These are phyloP conservation scores for Tolypocladium endophyticum DNA, from an alignment of 2,329 filamentous ascomycete genomes.

Conservation along the genomic window DNA sequence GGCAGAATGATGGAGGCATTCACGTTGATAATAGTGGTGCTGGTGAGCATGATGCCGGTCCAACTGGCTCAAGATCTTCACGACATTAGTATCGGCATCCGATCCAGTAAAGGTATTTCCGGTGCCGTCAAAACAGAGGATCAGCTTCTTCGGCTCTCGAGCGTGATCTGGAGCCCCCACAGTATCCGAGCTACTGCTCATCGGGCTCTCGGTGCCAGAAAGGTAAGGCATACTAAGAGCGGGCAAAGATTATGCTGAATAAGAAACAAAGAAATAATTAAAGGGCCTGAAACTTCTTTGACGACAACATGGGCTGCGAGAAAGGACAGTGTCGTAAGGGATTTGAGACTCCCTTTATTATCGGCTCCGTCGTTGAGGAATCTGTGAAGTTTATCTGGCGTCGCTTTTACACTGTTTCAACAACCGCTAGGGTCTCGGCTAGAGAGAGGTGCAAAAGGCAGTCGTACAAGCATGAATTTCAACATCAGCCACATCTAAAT, in stretches of 20 bases:
- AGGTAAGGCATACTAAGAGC: neutral
- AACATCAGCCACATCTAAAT: neutral
- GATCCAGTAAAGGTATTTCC: constrained; percentile 35
- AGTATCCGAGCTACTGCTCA: neutral
- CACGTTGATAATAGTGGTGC: constrained; percentile 40
- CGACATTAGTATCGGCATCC: constrained; percentile 41
- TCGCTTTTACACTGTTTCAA: neutral
- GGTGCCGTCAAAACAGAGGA: constrained; percentile 39
- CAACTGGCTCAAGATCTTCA: constrained; percentile 37
- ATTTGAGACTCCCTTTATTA: neutral
- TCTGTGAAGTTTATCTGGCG: neutral
- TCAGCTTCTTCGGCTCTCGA: constrained; percentile 25
- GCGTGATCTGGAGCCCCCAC: neutral
- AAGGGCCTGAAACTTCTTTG: neutral
- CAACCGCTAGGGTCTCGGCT: neutral
- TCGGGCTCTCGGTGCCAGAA: too few species aligned
- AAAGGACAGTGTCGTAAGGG: neutral
- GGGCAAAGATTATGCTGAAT: neutral
- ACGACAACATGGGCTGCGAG: neutral
- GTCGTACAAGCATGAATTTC: neutral
- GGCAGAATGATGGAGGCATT: constrained; percentile 4
- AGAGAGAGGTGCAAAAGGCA: neutral
- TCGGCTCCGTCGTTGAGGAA: neutral
- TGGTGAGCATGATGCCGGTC: constrained; percentile 32
- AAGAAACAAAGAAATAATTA: neutral